A percentile compares a stretch with the other conserved stretches of the same genome.
phyloP scores from a whole-genome alignment of 306 rosid genomes.

The Dryas octopetala region DNA sequence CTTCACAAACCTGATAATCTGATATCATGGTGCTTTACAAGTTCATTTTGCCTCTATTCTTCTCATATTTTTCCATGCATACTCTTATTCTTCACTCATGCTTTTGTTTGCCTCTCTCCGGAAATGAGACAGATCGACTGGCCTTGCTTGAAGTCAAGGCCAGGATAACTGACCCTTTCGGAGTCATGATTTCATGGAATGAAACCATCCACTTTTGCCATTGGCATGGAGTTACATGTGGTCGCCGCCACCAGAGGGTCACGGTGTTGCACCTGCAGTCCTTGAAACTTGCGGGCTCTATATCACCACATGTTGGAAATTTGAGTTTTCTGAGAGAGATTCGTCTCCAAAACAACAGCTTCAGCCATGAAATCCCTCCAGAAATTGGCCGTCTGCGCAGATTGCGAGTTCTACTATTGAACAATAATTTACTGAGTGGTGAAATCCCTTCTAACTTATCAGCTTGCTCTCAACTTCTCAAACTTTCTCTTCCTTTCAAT shows the following conservation, averaged over 20 bases:
- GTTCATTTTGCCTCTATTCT: neutral
- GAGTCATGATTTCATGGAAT: neutral
- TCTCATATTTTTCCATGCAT: conserved; percentile 5
- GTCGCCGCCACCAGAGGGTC: conserved; percentile 1
- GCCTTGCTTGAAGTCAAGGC: conserved; percentile 14
- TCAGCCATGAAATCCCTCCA: neutral
- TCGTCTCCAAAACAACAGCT: neutral
- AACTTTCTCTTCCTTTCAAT: accelerated
- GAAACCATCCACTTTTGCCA: conserved; percentile 5
- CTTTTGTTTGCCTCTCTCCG: neutral
- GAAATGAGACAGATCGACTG: neutral
- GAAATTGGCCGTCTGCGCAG: neutral
- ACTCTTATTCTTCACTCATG: neutral
- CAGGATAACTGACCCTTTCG: conserved; percentile 10
- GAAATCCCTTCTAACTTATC: conserved; percentile 1
- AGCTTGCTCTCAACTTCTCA: neutral
- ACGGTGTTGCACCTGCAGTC: neutral
- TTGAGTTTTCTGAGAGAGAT: neutral
- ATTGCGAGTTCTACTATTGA: neutral
- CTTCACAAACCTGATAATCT: neutral
- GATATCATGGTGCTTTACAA: neutral
- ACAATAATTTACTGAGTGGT: neutral
- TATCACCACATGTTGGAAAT: neutral
- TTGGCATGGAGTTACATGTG: conserved; percentile 7
- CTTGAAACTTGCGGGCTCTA: neutral